Conservation (phyloP, 2,329 filamentous ascomycete genomes). For the Alternaria sp. region DNA sequence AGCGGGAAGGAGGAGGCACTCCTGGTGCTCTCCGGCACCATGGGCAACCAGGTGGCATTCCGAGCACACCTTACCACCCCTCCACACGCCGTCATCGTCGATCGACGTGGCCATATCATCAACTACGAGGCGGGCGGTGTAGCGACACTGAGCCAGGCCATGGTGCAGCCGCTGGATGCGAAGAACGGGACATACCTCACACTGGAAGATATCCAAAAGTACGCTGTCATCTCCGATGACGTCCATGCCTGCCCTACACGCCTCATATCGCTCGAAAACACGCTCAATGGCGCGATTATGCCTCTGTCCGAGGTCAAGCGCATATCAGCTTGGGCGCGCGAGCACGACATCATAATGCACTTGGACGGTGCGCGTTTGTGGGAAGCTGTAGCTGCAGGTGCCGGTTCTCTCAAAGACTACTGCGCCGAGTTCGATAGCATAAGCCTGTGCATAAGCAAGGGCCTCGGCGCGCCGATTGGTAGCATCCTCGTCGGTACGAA, state of each 20-base stretch:
- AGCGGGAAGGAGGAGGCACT: constrained; percentile 78
- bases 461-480: constrained; percentile 80
- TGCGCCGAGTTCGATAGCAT: constrained; percentile 74
- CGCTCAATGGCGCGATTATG: constrained; percentile 78
- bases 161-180: constrained; percentile 70
- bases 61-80: constrained; percentile 79
- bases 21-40: constrained; percentile 87
- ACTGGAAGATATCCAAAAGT: constrained; percentile 73
- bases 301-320: constrained; percentile 72
- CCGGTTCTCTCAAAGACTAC: constrained; percentile 70
- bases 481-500: constrained; percentile 70
- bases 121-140: constrained; percentile 73
- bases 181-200: constrained; percentile 76
- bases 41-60: constrained; percentile 89
- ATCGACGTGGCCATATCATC: constrained; percentile 78
- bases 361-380: constrained; percentile 81
- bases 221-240: constrained; percentile 70
- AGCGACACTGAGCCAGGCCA: constrained; percentile 73
- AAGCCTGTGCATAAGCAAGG: constrained; percentile 81
- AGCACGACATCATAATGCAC: constrained; percentile 72
- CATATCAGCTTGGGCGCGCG: constrained; percentile 71
- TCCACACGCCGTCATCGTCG: constrained; percentile 80
- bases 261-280: constrained; percentile 86
- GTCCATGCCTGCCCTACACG: constrained; percentile 81
- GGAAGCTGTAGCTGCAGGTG: constrained; percentile 77